Evolutionary conservation across 352 stramenopile genomes (phyloP), one percentile per base, ranked within the genome.

Genomic region (Pythium insidiosum): DNA sequence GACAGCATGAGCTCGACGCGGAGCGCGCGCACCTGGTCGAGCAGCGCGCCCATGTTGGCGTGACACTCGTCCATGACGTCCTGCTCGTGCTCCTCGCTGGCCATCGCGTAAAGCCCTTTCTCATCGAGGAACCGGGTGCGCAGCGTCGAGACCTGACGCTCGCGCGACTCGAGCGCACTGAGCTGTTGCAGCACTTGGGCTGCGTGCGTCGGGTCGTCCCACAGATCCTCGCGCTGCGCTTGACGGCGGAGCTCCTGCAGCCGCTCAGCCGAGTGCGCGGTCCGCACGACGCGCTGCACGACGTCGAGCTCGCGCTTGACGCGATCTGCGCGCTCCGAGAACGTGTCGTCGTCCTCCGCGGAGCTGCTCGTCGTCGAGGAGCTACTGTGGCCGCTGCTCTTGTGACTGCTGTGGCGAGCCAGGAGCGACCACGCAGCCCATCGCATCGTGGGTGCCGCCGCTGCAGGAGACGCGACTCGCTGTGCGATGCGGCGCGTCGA

Each of bases 1-100:
- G 67, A 63, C 10, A 88, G 56, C 43, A 91, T 40, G 7, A 88
- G 50, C 53, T 87, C 73, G 2, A 84, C 57, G 23, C 71, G 65
- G 23, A 88, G 60, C 40, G 73, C 47, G 51, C 84, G 66, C 9
- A 67, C 66, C 20, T 81, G 58, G 1, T 50, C 42, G 6, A 57
- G 53, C 4, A 84, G 51, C 37, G 39, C 12, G 5, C 24, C 28
- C 63, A 91, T 78, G 11, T 47, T 53, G 21, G 37, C 54, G 21
- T 64, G 49, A 50, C 73, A 86, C 31, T 88, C 73, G 6, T 47
- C 45, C 43, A 73, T 52, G 49, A 88, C 47, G 5, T 44, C 43
- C 22, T 70, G 57, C 33, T 91, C 73, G 4, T 62, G 25, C 28
- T 91, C 78, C n/a, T 88, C 74, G 7, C 52, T 65, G 2, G 78